These are phyloP conservation scores for Russula griseocarnosa DNA, from an alignment of 768 basidiomycete species.

Conservation along the genomic window DNA sequence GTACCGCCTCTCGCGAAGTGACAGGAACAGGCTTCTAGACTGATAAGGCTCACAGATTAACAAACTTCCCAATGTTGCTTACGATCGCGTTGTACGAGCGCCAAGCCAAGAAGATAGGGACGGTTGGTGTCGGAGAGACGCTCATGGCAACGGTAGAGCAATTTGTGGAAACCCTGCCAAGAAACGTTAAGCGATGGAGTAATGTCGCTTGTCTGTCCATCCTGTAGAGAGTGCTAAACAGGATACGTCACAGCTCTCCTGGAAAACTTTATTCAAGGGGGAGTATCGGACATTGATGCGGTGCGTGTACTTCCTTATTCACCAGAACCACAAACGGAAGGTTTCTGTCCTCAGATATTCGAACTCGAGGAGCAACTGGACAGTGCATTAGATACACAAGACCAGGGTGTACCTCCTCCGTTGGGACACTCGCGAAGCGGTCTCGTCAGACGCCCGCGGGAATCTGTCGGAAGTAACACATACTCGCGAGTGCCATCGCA, in stretches of 20 bases:
- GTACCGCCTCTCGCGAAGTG: slow-evolving; percentile 38
- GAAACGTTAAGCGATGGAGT: slow-evolving; percentile 72
- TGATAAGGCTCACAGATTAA: slow-evolving; percentile 44
- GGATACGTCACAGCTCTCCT: slow-evolving; percentile 56
- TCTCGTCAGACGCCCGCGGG: slow-evolving; percentile 29
- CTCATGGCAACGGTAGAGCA: slow-evolving; percentile 62
- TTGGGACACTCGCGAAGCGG: slow-evolving; percentile 35
- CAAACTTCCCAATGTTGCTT: slow-evolving; percentile 81
- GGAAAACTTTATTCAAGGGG: slow-evolving; percentile 66
- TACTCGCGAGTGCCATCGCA: slow-evolving; percentile 11
- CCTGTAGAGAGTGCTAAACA: slow-evolving; percentile 1
- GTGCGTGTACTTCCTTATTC: slow-evolving; percentile 40
- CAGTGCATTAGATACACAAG: slow-evolving; percentile 53
- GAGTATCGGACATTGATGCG: slow-evolving; percentile 67
- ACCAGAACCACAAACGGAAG: slow-evolving; percentile 2
- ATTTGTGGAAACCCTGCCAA: slow-evolving; percentile 69
- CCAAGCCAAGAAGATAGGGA: slow-evolving; percentile 65
- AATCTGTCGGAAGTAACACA: slow-evolving; percentile 5
- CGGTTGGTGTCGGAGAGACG: slow-evolving; percentile 69
- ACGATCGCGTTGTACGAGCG: slow-evolving; percentile 82
- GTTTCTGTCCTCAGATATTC: slow-evolving; percentile 52
- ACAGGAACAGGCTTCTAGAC: neutral
- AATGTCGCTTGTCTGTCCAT: slow-evolving; percentile 34
- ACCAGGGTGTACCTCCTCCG: slow-evolving; percentile 33
- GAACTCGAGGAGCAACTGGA: slow-evolving; percentile 67